A percentile compares a stretch with the other conserved stretches of the same genome.
Evolutionary conservation across 2,329 filamentous ascomycete genomes (phyloP).

Genomic region (Emergomyces pasteurianus): DNA sequence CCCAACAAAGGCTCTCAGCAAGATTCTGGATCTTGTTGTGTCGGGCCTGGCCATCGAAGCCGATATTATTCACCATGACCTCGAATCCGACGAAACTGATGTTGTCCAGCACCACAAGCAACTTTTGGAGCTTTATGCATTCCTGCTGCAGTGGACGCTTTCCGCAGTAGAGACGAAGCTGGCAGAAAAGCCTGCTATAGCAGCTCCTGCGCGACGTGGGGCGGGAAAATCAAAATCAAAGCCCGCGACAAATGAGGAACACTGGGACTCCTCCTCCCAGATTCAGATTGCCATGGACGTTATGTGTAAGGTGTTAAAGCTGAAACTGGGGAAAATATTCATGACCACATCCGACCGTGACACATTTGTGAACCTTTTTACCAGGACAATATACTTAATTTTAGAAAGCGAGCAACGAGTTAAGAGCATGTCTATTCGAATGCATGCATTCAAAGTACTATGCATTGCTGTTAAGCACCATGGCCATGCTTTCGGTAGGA

Average conservation of each 20-base stretch:
- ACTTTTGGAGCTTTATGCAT: conserved; percentile 85
- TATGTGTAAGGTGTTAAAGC: conserved; percentile 90
- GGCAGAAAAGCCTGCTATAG: conserved; percentile 70
- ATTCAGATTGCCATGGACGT: conserved; percentile 78
- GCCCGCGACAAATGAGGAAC: conserved; percentile 54
- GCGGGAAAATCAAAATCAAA: conserved; percentile 68
- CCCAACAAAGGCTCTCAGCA: conserved; percentile 73
- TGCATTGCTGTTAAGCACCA: conserved; percentile 97
- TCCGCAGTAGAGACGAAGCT: conserved; percentile 89
- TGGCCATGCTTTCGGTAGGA: conserved; percentile 79
- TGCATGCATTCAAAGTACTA: conserved; percentile 94
- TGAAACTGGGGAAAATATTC: conserved; percentile 88
- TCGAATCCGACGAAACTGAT: conserved; percentile 87
- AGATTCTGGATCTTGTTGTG: conserved; percentile 80
- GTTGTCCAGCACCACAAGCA: conserved; percentile 76
- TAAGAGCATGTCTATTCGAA: conserved; percentile 78
- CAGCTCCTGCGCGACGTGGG: conserved; percentile 58
- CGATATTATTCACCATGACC: conserved; percentile 71
- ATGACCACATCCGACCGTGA: conserved; percentile 92
- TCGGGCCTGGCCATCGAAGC: conserved; percentile 78
- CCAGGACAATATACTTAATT: conserved; percentile 83
- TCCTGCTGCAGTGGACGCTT: conserved; percentile 88
- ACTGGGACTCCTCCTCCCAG: conserved; percentile 82
- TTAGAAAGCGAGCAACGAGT: conserved; percentile 87
- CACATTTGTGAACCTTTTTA: conserved; percentile 85